Evolutionary conservation across 106 monocot genomes (phyloP).

Genomic region (Gastrodia elata): DNA sequence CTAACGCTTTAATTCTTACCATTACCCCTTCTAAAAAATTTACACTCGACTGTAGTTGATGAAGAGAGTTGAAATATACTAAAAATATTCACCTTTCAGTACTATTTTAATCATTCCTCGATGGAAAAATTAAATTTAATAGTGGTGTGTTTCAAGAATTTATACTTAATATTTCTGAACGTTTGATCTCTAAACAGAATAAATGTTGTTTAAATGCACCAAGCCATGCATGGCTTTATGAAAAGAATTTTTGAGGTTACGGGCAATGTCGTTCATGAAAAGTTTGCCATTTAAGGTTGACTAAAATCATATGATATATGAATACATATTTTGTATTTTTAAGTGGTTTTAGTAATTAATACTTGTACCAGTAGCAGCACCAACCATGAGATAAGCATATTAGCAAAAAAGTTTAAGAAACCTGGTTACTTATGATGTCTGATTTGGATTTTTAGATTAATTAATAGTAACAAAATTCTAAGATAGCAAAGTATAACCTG

Average conservation of each 20-base stretch:
- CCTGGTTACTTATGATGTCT: neutral
- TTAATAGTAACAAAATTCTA: too few species aligned
- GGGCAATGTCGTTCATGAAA: neutral
- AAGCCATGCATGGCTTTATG: neutral
- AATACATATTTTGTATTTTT: neutral
- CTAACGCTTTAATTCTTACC: too few species aligned
- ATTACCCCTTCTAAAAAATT: too few species aligned
- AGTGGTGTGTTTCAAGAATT: too few species aligned
- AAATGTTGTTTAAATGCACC: too few species aligned
- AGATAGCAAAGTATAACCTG: slow-evolving; percentile 37
- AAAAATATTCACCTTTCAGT: too few species aligned
- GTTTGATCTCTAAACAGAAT: neutral
- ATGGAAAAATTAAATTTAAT: too few species aligned
- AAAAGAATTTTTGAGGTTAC: too few species aligned
- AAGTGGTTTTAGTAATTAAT: neutral
- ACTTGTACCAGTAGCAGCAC: neutral
- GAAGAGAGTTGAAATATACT: too few species aligned
- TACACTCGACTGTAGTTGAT: too few species aligned
- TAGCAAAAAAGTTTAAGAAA: neutral
- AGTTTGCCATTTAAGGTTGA: neutral
- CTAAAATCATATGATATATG: neutral
- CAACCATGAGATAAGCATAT: neutral
- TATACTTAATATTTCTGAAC: neutral
- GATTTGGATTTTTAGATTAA: too few species aligned
- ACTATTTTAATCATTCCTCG: too few species aligned